Base-by-base conservation (phyloP, 371 early-diverging fungal species). In the Mucor velutinosus region DNA sequence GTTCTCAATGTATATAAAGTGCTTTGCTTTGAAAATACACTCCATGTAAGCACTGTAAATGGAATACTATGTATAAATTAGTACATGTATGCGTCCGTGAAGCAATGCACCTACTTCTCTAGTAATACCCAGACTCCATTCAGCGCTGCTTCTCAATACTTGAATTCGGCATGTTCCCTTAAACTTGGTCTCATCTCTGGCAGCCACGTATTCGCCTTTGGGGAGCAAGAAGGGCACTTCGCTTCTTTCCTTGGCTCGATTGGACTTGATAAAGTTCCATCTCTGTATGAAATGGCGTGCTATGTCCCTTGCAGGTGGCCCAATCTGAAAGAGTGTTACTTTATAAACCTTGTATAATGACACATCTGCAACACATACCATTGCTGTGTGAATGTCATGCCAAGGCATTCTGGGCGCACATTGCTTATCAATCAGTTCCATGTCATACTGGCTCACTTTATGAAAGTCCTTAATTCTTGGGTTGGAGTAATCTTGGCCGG, bases 1-100 rank as follows among this genome's bases (percentile, higher is more conserved):
- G 73, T 97, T 97, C 74, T 97, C 97, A 64, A 97, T 97, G 76
- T 97, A 97, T 37, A 97, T 88, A 76, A 89, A 95, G 67, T 94
- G 92, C 76, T 94, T 85, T 7, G 97, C 87, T 47, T 85, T 86
- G 21, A 74, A 76, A 51, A 97, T 97, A 65, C 86, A 78, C 55
- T 89, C 86, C 69, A 90, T 72, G 71, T 97, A 97, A 1, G 96
- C 97, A 17, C 83, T 88, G 67, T 91, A 89, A 58, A 97, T 97
- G 5, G 93, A 93, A 67, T 81, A 79, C 85, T 96, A 60, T 11
- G 27, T 14, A 53, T 5, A 27, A 5, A 3, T 53, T 12, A 51
- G 14, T 15, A 4, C 14, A 53, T 27, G 23, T 23, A 53, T 25
- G n/a, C 11, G 8, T 15, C 15, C 0, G 23, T 49, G 11, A 1